phyloP scores from a whole-genome alignment of 306 rosid genomes.

The Betula pendula region DNA sequence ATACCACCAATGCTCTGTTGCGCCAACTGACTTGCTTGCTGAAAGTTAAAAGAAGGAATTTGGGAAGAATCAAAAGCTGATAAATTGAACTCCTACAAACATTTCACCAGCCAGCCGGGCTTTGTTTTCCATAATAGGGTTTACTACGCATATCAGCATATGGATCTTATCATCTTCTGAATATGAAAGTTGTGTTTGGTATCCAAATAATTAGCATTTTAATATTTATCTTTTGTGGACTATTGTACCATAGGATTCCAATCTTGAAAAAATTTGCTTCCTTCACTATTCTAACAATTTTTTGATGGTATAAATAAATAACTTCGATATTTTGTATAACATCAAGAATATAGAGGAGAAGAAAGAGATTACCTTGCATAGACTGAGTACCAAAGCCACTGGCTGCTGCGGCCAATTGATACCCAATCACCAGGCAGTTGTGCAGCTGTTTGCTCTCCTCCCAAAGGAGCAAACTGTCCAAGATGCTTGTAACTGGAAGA shows the following conservation, averaged over 20 bases:
- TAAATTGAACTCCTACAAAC: neutral
- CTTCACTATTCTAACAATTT: conserved; percentile 3
- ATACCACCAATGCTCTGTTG: conserved; percentile 72
- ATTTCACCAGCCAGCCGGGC: neutral
- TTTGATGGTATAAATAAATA: neutral
- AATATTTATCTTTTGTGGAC: neutral
- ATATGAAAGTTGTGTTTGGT: neutral
- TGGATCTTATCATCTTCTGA: neutral
- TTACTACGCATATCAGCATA: neutral
- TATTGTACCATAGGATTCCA: neutral
- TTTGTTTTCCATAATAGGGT: neutral
- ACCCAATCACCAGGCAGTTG: conserved; percentile 99
- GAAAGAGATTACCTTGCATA: conserved; percentile 69
- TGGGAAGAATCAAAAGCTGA: neutral
- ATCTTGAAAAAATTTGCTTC: neutral
- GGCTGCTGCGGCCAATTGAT: conserved; percentile 89
- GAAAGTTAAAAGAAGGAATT: conserved; percentile 13
- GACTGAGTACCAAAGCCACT: conserved; percentile 99
- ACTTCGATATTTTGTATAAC: neutral
- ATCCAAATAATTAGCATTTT: neutral
- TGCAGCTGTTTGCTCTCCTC: conserved; percentile 98
- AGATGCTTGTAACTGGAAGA: conserved; percentile 84
- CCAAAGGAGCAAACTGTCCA: conserved; percentile 97
- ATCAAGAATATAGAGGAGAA: neutral
- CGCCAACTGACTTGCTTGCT: conserved; percentile 99